Percentiles rank a stretch among this genome's conserved stretches.
Evolutionary conservation across 805 yeast species (phyloP).

Genomic region (Metschnikowia kunwiensis): DNA sequence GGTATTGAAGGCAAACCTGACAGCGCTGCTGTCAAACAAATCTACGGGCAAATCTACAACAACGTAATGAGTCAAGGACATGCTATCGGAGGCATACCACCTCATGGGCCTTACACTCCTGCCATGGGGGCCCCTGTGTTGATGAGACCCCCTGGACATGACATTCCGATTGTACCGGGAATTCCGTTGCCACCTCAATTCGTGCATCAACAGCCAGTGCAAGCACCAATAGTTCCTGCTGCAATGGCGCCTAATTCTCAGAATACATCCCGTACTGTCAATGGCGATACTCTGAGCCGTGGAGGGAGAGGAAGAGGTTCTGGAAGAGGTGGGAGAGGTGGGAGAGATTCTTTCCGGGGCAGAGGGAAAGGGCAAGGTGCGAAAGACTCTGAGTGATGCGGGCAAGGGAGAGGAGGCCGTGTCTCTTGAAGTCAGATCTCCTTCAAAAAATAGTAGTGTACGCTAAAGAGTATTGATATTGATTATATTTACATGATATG

Average conservation of each 20-base stretch:
- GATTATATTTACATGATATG: conserved; percentile 5
- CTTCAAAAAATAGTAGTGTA: neutral
- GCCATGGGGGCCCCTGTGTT: conserved; percentile 1
- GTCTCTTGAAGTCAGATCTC: too few species aligned
- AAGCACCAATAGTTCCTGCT: conserved; percentile 5
- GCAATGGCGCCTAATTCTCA: neutral
- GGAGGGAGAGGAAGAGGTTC: conserved; percentile 14
- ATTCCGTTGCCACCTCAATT: conserved; percentile 38
- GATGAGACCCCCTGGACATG: conserved; percentile 8
- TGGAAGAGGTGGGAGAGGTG: conserved; percentile 24
- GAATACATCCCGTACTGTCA: neutral
- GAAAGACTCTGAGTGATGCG: neutral
- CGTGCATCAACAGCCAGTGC: conserved; percentile 23
- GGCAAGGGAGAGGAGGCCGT: too few species aligned
- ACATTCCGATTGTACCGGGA: conserved; percentile 33
- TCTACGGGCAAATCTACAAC: conserved; percentile 43
- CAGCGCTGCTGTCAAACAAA: conserved; percentile 36
- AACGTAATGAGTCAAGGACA: conserved; percentile 41
- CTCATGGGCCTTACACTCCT: conserved; percentile 7
- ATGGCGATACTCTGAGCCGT: conserved; percentile 6
- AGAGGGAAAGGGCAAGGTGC: conserved; percentile 15
- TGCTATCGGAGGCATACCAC: conserved; percentile 8
- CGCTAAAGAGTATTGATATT: neutral
- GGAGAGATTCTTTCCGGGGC: conserved; percentile 11
- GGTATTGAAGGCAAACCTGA: conserved; percentile 16